phyloP scores from a whole-genome alignment of 805 yeast genomes.

The Limtongia smithiae region DNA sequence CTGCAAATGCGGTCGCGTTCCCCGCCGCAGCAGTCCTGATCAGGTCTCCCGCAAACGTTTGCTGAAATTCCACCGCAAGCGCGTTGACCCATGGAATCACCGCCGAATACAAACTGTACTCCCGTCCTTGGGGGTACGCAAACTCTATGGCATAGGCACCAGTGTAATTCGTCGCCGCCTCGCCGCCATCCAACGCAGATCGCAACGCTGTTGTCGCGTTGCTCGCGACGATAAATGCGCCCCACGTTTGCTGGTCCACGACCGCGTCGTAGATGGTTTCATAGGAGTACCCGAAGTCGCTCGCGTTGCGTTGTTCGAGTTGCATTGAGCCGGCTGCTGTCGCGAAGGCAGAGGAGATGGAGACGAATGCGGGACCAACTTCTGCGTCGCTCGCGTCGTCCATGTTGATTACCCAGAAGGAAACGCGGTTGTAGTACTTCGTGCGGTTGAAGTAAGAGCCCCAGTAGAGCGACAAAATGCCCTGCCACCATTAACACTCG shows the following conservation, averaged over 20 bases:
- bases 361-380: slow-evolving; percentile 36
- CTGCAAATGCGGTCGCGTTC: slow-evolving; percentile 31
- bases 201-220: slow-evolving; percentile 46
- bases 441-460: slow-evolving; percentile 42
- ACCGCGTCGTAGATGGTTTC: slow-evolving; percentile 46
- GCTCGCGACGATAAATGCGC: slow-evolving; percentile 51
- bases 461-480: slow-evolving; percentile 50
- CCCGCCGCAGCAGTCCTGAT: slow-evolving; percentile 35
- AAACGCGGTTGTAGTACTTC: slow-evolving; percentile 37
- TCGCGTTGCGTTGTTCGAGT: slow-evolving; percentile 34
- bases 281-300: slow-evolving; percentile 35
- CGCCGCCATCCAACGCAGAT: slow-evolving; percentile 42
- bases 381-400: slow-evolving; percentile 35
- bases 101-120: slow-evolving; percentile 48
- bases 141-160: slow-evolving; percentile 39
- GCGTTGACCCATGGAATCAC: slow-evolving; percentile 44
- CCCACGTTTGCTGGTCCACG: slow-evolving; percentile 60
- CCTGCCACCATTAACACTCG: slow-evolving; percentile 5
- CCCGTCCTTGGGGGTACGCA: slow-evolving; percentile 61
- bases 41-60: slow-evolving; percentile 27
- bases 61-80: slow-evolving; percentile 36
- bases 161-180: slow-evolving; percentile 33
- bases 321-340: slow-evolving; percentile 35
- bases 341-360: slow-evolving; percentile 12
- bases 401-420: slow-evolving; percentile 43